Percentiles rank a stretch among this genome's conserved stretches.
Evolutionary conservation across 1,284 basidiomycete species (phyloP).

Genomic region (Dichomitus squalens): DNA sequence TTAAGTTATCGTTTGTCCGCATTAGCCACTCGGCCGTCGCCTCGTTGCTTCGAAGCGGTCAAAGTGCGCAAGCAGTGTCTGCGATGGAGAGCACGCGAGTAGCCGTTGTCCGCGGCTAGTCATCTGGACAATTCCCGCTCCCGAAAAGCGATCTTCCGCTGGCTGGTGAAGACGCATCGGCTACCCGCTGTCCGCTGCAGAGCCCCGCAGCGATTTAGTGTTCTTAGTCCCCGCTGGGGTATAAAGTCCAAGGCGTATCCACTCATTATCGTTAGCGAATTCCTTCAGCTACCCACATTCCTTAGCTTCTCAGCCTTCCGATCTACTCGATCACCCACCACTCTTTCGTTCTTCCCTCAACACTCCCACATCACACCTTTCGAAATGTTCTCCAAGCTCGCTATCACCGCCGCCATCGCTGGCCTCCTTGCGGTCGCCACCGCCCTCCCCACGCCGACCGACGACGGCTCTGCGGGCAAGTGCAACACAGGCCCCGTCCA

Average conservation of each 20-base stretch:
- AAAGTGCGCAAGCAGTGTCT: too few species aligned
- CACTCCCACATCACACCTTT: not conserved
- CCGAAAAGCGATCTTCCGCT: too few species aligned
- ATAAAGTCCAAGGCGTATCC: constrained; percentile 6
- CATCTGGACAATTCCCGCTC: too few species aligned
- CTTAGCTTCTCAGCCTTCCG: constrained; percentile 10
- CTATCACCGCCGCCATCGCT: constrained; percentile 15
- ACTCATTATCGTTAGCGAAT: constrained; percentile 14
- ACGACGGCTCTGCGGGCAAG: constrained; percentile 1
- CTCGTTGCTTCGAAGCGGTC: too few species aligned
- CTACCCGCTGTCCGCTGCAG: too few species aligned
- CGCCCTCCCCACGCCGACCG: constrained; percentile 4
- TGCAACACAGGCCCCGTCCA: constrained; percentile 32
- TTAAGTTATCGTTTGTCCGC: too few species aligned
- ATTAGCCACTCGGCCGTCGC: too few species aligned
- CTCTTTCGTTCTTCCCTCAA: constrained; percentile 6
- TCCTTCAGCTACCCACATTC: constrained; percentile 20
- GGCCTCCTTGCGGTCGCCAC: constrained; percentile 18
- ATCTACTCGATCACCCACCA: not conserved
- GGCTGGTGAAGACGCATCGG: too few species aligned
- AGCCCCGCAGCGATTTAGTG: not conserved
- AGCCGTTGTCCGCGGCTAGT: too few species aligned
- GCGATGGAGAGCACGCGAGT: too few species aligned
- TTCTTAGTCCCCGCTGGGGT: not conserved
- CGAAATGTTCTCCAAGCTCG: constrained; percentile 20